Evolutionary conservation across 179 eudicot species (phyloP).

Genomic region (Beta macrorhiza): DNA sequence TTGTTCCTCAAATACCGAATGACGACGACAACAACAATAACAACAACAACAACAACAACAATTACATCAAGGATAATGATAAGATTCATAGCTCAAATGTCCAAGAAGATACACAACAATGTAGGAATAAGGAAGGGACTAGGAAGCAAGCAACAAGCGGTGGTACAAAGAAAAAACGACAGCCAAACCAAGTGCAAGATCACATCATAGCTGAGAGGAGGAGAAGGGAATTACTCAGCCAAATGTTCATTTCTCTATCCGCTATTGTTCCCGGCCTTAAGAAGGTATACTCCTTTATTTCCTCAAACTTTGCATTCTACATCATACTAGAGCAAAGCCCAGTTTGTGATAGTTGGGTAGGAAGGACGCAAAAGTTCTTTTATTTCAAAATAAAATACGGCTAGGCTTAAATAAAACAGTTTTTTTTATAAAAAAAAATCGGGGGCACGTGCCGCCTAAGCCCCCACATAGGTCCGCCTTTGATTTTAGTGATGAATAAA

Average conservation of each 20-base stretch:
- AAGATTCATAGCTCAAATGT: neutral
- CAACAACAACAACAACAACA: neutral
- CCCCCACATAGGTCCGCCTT: no score
- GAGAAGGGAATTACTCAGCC: neutral
- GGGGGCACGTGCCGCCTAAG: no score
- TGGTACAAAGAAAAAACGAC: neutral
- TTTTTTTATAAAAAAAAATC: no score
- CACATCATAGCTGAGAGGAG: slow-evolving; percentile 11
- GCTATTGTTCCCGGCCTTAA: slow-evolving; percentile 45
- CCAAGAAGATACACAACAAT: neutral
- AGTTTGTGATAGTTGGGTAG: no score
- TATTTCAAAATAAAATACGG: no score
- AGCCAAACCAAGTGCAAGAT: slow-evolving; percentile 10
- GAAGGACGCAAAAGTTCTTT: no score
- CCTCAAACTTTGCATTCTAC: no score
- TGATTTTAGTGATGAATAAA: no score
- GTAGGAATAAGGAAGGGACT: neutral
- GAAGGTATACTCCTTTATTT: slow-evolving; percentile 29
- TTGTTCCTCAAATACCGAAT: neutral
- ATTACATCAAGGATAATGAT: neutral
- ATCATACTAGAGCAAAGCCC: no score
- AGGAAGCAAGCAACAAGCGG: neutral
- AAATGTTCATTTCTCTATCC: slow-evolving; percentile 36
- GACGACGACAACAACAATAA: neutral
- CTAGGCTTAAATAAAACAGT: no score